These are phyloP conservation scores for Hypoxylon sp. DNA, from an alignment of 2,329 filamentous ascomycete genomes.

Conservation along the genomic window DNA sequence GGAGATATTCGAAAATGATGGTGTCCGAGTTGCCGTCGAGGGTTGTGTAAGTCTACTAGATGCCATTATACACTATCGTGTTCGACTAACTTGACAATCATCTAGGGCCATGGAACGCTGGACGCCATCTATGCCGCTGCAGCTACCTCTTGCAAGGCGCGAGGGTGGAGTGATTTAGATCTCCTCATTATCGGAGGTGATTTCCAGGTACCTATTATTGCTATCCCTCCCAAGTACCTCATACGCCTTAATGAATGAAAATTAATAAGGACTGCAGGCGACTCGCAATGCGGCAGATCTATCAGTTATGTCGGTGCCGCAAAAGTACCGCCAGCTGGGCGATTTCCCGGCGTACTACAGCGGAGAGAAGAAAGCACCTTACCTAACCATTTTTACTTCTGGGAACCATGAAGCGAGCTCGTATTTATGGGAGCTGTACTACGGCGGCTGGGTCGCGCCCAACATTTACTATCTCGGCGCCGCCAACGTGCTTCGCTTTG, in stretches of 20 bases:
- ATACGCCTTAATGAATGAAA: conserved; percentile 2
- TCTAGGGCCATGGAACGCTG: conserved; percentile 88
- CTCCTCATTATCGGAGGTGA: conserved; percentile 95
- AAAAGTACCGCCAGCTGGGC: conserved; percentile 87
- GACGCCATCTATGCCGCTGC: conserved; percentile 91
- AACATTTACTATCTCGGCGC: conserved; percentile 98
- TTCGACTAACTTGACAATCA: conserved; percentile 40
- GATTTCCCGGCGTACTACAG: conserved; percentile 97
- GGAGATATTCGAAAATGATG: conserved; percentile 46
- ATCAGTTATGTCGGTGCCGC: conserved; percentile 88
- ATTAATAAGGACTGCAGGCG: conserved; percentile 60
- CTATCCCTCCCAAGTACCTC: not conserved
- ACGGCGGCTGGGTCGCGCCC: conserved; percentile 96
- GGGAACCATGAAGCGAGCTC: conserved; percentile 97
- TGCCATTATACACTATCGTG: not conserved
- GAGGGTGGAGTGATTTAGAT: conserved; percentile 86
- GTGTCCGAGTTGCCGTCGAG: conserved; percentile 84
- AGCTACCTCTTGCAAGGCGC: conserved; percentile 73
- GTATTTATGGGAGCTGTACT: conserved; percentile 91
- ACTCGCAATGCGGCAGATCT: conserved; percentile 90
- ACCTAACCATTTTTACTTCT: conserved; percentile 90
- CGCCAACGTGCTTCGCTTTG: conserved; percentile 87
- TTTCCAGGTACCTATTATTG: conserved; percentile 75
- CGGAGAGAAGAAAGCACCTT: conserved; percentile 81
- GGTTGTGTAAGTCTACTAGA: conserved; percentile 76